Base-by-base conservation (phyloP, 257 asterid species). In the Scutellaria minor region DNA sequence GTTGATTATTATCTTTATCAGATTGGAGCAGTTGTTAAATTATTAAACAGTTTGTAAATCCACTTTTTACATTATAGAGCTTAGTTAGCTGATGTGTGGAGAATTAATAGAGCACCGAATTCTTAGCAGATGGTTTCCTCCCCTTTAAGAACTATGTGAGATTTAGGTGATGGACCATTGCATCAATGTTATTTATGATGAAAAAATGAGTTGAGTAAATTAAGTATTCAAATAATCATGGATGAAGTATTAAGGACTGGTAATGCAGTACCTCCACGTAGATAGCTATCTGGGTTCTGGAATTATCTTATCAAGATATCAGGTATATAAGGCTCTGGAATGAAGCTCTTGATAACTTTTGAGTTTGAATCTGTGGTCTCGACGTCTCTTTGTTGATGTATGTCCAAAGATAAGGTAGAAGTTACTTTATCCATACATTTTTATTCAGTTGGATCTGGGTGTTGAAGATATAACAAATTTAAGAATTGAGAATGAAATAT, bases 351-450 rank as follows among this genome's bases (percentile, higher is more conserved):
- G 41, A 35, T 54, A 67, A 58, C 5, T 7, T 65, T 54, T 53
- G 47, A 11, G 68, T 71, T 40, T 11, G 60, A 31, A 48, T 41
- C 60, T 59, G 57, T 18, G 22, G 7, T 57, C 68, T 72, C 61
- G 60, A n/a, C n/a, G n/a, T n/a, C n/a, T n/a, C n/a, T n/a, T 54
- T 66, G 12, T 2, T 60, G 66, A 47, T 54, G 50, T 51, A 42
- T 68, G 22, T 54, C 66, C 62, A 61, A 31, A 27, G 40, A 18
- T 68, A 40, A 48, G 56, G 60, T 11, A 64, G 56, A 73, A 73
- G 70, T 10, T 61, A 37, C 27, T 31, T 62, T 41, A 22, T 37
- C n/a, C 3, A 27, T 46, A 45, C 12, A 50, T 64, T 66, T 52
- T 48, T 64, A 24, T 64, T 20, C 37, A 40, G 65, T 51, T 47